Percentiles rank a stretch among this genome's conserved stretches.
phyloP scores from a whole-genome alignment of 2,329 filamentous ascomycete genomes.

The Diaporthe ilicicola region DNA sequence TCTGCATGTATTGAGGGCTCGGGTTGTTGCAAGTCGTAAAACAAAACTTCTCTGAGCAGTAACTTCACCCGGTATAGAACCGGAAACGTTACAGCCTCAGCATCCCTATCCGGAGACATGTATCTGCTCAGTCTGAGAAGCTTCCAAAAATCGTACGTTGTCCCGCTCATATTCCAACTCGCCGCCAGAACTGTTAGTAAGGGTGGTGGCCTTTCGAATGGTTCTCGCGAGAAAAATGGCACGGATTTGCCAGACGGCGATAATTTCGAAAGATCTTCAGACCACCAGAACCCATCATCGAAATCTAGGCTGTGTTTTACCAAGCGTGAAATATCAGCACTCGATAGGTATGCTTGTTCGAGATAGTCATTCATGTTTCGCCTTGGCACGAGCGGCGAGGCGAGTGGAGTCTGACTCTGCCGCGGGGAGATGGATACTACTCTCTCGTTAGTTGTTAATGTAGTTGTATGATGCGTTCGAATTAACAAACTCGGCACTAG shows the following conservation, averaged over 20 bases:
- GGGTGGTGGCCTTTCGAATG: slow-evolving; percentile 54
- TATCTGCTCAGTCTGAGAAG: slow-evolving; percentile 60
- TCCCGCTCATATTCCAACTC: slow-evolving; percentile 59
- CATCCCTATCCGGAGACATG: slow-evolving; percentile 56
- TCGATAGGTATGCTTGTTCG: slow-evolving; percentile 53
- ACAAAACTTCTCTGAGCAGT: slow-evolving; percentile 62
- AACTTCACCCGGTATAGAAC: slow-evolving; percentile 63
- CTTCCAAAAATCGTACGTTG: slow-evolving; percentile 61
- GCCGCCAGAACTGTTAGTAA: slow-evolving; percentile 59
- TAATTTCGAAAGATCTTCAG: slow-evolving; percentile 55
- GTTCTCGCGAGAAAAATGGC: slow-evolving; percentile 49
- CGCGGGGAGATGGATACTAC: slow-evolving; percentile 57
- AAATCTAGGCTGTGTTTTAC: slow-evolving; percentile 60
- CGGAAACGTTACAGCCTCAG: slow-evolving; percentile 59
- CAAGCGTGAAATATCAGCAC: slow-evolving; percentile 49
- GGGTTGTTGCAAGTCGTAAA: slow-evolving; percentile 61
- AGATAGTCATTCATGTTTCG: slow-evolving; percentile 62
- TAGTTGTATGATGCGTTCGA: not conserved
- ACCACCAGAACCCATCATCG: slow-evolving; percentile 67
- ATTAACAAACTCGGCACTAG: slow-evolving; percentile 57
- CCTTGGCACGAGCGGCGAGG: slow-evolving; percentile 58
- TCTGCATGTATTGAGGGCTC: slow-evolving; percentile 54
- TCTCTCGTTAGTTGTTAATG: slow-evolving; percentile 19
- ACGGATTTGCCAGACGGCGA: slow-evolving; percentile 49
- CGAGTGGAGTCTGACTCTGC: slow-evolving; percentile 58